Evolutionary conservation across 352 stramenopile genomes (phyloP).

Genomic region (Thraustotheca clavata): DNA sequence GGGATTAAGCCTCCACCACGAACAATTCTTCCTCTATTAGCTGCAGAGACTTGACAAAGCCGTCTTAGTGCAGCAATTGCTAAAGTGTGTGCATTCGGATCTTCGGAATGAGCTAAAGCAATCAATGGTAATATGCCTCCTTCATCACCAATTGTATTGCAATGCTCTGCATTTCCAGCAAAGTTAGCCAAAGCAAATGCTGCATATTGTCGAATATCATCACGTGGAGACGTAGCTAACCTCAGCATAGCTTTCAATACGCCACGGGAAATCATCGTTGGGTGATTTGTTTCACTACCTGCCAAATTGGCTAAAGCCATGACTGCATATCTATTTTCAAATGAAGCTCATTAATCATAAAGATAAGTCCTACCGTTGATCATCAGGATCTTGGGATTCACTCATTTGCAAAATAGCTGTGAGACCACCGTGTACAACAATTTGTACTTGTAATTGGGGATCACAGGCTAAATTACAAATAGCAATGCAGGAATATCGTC

Average conservation of each 20-base stretch:
- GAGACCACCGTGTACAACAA: conserved; percentile 91
- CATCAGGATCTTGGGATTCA: conserved; percentile 21
- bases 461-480: conserved; percentile 93
- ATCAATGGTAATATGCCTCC: conserved; percentile 89
- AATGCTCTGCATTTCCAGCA: conserved; percentile 78
- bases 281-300: conserved; percentile 91
- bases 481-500: conserved; percentile 90
- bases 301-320: conserved; percentile 94
- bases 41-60: conserved; percentile 82
- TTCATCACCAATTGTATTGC: conserved; percentile 79
- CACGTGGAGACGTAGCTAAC: conserved; percentile 57
- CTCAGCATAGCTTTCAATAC: conserved; percentile 76
- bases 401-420: conserved; percentile 79
- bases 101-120: conserved; percentile 76
- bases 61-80: conserved; percentile 87
- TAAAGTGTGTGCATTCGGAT: conserved; percentile 87
- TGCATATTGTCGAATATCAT: conserved; percentile 84
- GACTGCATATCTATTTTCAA: conserved; percentile 63
- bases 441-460: conserved; percentile 80
- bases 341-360: background rate
- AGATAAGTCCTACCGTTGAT: conserved; percentile 5
- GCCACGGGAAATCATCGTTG: conserved; percentile 82
- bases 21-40: conserved; percentile 87
- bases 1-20: conserved; percentile 72
- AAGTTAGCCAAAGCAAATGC: conserved; percentile 93